Conservation (phyloP, 306 rosid species). For the Inga laurina region DNA sequence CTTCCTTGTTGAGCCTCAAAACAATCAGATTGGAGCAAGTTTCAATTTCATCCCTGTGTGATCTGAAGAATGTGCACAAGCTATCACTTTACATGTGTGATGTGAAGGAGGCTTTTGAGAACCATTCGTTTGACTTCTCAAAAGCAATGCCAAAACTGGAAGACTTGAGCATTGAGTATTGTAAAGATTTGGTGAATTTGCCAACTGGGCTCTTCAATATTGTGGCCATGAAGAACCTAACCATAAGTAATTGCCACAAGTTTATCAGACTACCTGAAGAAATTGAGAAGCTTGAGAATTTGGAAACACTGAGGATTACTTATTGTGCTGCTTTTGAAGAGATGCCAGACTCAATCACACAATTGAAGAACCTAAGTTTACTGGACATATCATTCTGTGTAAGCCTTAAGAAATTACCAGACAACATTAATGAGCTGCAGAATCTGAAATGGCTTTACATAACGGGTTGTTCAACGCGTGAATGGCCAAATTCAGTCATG, state of each 20-base stretch:
- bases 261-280: neutral
- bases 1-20: conserved; percentile 11
- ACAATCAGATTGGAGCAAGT: neutral
- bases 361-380: neutral
- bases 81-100: conserved; percentile 36
- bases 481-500: neutral
- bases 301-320: neutral
- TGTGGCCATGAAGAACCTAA: conserved; percentile 25
- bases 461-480: neutral
- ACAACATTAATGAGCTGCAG: neutral
- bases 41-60: too few species aligned
- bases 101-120: conserved; percentile 33
- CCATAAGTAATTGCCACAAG: neutral
- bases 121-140: conserved; percentile 27
- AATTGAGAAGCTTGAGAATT: neutral
- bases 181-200: conserved; percentile 12
- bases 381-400: neutral
- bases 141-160: conserved; percentile 34
- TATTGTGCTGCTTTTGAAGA: neutral
- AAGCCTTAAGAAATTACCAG: neutral
- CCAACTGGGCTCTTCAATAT: conserved; percentile 28
- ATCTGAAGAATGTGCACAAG: conserved; percentile 16
- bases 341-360: neutral
- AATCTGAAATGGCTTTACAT: neutral
- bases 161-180: conserved; percentile 44